These are phyloP conservation scores for Edaphochlamys debaryana DNA, from an alignment of 139 green algal species.

Conservation along the genomic window DNA sequence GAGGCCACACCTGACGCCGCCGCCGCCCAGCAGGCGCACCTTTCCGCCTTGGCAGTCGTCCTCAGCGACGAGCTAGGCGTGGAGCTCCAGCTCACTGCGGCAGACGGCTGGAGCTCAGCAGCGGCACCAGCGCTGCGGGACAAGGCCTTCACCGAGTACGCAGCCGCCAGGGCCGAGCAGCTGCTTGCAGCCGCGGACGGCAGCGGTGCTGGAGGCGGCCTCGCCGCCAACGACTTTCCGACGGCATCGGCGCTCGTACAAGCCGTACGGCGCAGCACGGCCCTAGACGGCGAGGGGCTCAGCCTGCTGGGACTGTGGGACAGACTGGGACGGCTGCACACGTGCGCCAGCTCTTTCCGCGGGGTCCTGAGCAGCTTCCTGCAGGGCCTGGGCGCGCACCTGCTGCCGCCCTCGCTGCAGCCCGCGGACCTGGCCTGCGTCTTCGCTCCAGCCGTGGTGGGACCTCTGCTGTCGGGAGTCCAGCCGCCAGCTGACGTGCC, in stretches of 20 bases:
- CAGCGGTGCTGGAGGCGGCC: too few species aligned
- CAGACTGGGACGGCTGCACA: background rate
- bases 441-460: background rate
- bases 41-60: constrained; percentile 5
- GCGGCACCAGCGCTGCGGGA: too few species aligned
- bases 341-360: background rate
- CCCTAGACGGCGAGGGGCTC: too few species aligned
- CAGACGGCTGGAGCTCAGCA: too few species aligned
- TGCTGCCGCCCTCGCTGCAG: background rate
- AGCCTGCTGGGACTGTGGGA: background rate
- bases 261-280: too few species aligned
- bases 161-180: background rate
- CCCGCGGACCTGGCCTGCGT: background rate
- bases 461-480: too few species aligned
- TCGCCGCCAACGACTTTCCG: too few species aligned
- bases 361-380: constrained; percentile 8
- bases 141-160: background rate
- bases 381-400: background rate
- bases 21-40: background rate
- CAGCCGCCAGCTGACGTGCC: too few species aligned
- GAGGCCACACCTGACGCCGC: background rate
- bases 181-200: too few species aligned
- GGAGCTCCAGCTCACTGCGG: constrained; percentile 31
- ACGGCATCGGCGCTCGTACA: background rate
- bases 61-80: constrained; percentile 18